Evolutionary conservation across 148 eudicot genomes (phyloP), one percentile per base, ranked within the genome.

Genomic region (Rhododendron henanense): DNA sequence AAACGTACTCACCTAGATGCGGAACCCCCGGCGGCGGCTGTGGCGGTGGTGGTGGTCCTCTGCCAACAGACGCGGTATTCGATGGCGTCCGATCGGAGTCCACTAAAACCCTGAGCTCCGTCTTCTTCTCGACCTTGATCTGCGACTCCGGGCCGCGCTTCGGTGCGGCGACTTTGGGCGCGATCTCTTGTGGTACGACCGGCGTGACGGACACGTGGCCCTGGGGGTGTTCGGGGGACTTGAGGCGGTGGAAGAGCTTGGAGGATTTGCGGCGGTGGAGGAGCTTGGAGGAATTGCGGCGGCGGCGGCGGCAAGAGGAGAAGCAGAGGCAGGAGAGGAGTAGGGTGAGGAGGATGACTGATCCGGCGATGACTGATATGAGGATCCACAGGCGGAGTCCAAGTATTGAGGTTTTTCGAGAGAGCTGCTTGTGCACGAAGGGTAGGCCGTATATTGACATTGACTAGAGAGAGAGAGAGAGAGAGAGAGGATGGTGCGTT

Each of bases 361-460:
- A 95, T 33, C 98, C 98, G 11, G 93, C 92, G 87, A 95, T 90
- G 67, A 97, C 90, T 61, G 98, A 95, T 91, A 97, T 92, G 82
- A 97, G 98, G 7, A 93, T 94, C 96, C 98, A 95, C 44, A 97
- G 85, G 0, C 92, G 91, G n/a, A 97, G 90, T 2, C 99, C 99
- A 93, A 97, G 94, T 51, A 97, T 95, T 44, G 98, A 92, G 6
- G 99, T 95, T 35, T 92, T 92, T 87, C 93, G 95, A 16, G 98
- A 97, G 7, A 97, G 93, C 89, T 94, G 88, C 21, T 90, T 81
- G 94, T 94, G 90, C 6, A 91, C 84, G 76, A 92, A 93, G 92
- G 90, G 94, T 79, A 87, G 95, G 79, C 93, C 93, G 91, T 86
- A 93, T 33, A 93, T 86, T 39, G 98, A 87, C 99, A 97, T 97